phyloP scores from a whole-genome alignment of 192 early-diverging fungal genomes.

The Cladochytrium replicatum region DNA sequence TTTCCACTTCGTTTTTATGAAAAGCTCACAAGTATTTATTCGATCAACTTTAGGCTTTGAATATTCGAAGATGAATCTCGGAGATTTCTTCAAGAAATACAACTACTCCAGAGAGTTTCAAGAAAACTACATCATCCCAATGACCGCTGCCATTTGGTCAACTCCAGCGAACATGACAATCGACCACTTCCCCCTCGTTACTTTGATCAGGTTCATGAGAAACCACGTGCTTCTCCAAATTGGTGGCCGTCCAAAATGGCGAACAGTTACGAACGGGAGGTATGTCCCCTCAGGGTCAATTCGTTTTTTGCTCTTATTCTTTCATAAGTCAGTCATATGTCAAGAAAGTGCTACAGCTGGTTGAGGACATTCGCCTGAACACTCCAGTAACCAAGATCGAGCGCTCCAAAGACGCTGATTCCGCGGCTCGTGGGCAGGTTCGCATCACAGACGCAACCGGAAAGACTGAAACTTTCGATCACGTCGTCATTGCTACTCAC shows the following conservation, averaged over 20 bases:
- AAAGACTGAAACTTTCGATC: slow-evolving; percentile 30
- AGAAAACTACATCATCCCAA: slow-evolving; percentile 56
- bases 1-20: neutral
- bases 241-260: slow-evolving; percentile 42
- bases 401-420: slow-evolving; percentile 14
- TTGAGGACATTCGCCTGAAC: slow-evolving; percentile 28
- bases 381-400: slow-evolving; percentile 20
- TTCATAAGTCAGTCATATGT: slow-evolving; percentile 29
- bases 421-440: neutral
- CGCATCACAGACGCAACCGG: slow-evolving; percentile 28
- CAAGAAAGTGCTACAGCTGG: slow-evolving; percentile 16
- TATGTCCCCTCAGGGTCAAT: slow-evolving; percentile 5
- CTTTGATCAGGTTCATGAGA: slow-evolving; percentile 51
- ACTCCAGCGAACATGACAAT: slow-evolving; percentile 47
- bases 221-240: slow-evolving; percentile 52
- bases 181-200: slow-evolving; percentile 48
- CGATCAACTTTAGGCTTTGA: slow-evolving; percentile 1
- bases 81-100: slow-evolving; percentile 39
- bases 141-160: slow-evolving; percentile 58
- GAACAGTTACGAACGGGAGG: slow-evolving; percentile 44
- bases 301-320: neutral
- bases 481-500: slow-evolving; percentile 52
- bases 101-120: slow-evolving; percentile 46
- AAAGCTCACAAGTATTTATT: slow-evolving; percentile 8
- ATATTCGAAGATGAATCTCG: slow-evolving; percentile 35